Conservation (phyloP, 257 asterid species). For the Rhazya stricta region DNA sequence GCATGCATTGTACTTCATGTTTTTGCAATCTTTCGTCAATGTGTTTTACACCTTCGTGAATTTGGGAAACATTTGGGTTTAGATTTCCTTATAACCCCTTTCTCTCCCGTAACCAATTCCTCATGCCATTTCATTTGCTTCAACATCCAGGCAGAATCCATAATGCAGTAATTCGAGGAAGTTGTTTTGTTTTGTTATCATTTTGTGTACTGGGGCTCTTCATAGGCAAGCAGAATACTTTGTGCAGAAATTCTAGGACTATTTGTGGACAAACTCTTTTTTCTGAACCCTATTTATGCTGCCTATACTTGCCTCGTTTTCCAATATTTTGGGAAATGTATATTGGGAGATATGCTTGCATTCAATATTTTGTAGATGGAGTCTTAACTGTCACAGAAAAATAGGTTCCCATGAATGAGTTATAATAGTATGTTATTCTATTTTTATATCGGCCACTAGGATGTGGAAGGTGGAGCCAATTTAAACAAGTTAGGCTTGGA, state of each 20-base stretch:
- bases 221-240: too few relatives aligned
- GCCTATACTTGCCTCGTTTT: not conserved
- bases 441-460: not conserved
- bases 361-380: not conserved
- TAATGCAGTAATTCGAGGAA: not conserved
- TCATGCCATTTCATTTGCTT: not conserved
- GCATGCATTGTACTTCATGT: not conserved
- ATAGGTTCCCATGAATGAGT: not conserved
- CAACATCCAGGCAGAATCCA: not conserved
- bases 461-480: not conserved
- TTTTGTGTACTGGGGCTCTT: not conserved
- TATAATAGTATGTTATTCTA: not conserved
- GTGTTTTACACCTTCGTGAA: not conserved
- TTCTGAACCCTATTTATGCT: not conserved
- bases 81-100: not conserved
- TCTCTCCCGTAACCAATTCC: not conserved
- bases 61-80: not conserved
- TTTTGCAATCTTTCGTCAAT: not conserved
- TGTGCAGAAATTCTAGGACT: not conserved
- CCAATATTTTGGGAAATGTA: not conserved
- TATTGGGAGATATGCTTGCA: not conserved
- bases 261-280: not conserved
- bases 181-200: not conserved
- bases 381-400: not conserved
- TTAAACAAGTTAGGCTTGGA: conserved; percentile 3